Percentiles rank a stretch among this genome's conserved stretches.
These are phyloP conservation scores for Trichoderma semiorbis DNA, from an alignment of 2,329 filamentous ascomycete species.

Conservation along the genomic window DNA sequence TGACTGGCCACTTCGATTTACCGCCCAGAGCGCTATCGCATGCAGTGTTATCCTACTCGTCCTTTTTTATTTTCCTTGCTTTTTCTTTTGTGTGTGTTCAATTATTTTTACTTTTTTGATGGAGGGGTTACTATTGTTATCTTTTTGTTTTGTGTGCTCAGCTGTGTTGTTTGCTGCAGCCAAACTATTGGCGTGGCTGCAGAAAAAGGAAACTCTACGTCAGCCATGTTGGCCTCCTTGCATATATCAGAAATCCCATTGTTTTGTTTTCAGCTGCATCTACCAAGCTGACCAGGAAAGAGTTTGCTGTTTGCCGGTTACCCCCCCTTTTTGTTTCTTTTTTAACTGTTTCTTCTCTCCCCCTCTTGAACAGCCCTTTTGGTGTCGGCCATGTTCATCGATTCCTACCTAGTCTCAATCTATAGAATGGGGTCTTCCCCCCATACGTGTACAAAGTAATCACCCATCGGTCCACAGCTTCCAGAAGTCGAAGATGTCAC, in stretches of 20 bases:
- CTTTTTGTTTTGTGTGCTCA: background rate
- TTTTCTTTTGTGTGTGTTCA: background rate
- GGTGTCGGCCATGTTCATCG: background rate
- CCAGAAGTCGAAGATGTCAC: background rate
- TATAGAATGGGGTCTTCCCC: background rate
- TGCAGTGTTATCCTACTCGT: background rate
- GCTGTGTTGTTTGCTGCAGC: background rate
- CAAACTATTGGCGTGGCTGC: conserved; percentile 10
- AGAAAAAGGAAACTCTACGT: background rate
- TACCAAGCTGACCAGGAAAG: background rate
- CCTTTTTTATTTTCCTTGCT: background rate
- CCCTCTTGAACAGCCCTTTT: background rate
- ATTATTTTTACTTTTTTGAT: background rate
- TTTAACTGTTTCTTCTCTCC: background rate
- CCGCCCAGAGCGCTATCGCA: background rate
- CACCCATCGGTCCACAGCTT: conserved; percentile 9
- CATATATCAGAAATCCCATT: background rate
- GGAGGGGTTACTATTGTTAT: background rate
- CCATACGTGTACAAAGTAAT: background rate
- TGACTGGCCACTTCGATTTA: background rate
- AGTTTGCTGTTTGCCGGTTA: background rate
- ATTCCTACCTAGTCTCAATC: background rate
- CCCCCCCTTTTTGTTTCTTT: background rate
- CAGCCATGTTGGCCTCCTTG: conserved; percentile 2
- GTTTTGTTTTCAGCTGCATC: background rate